Base-by-base conservation (phyloP, 2,329 filamentous ascomycete species). In the Phialophora expanda region DNA sequence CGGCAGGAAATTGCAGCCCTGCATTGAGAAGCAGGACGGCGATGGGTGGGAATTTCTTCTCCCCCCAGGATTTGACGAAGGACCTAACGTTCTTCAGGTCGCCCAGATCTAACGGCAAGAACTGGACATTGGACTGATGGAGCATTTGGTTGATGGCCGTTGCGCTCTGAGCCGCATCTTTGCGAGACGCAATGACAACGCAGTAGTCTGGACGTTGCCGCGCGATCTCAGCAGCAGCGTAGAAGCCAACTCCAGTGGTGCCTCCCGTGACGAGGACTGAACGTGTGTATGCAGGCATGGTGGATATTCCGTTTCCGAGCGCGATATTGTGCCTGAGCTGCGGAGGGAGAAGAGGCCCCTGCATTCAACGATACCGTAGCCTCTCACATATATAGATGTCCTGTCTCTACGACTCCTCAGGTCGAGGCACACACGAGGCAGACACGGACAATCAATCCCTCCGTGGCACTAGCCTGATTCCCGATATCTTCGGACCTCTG, bases 21-120 rank as follows among this genome's bases (percentile, higher is more conserved):
- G 83, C 83, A 60, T 85, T 85, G 22, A 84, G 74, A n/a, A 83
- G 66, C 5, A 85, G 76, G 4, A 76, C 73, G 57, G 78, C 74
- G 64, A 85, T 81, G 0, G 80, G 79, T 3, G 81, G 78, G 26
- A 77, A 75, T 1, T 74, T 68, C 7, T 73, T 74, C 2, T 70
- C 54, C 2, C 70, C 64, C 76, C 77, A 84, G 1, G 73, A 53
- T n/a, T 72, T 55, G 20, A 74, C 80, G 64, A 81, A 85, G 9
- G 69, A 46, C n/a, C 81, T 79, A 17, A 84, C 75, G 11, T 77
- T 79, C 17, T 73, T 62, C 1, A 76, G 66, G 54, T 73, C 73
- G n/a, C 76, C 74, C 2, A 85, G 77, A 68, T 85, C 81, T 4
- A 85, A 77, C 0, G 76, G 72, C 5, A 80, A 68, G 66, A 78